Base-by-base conservation (phyloP, 1,284 basidiomycete species). In the Spongispora temasekensis region DNA sequence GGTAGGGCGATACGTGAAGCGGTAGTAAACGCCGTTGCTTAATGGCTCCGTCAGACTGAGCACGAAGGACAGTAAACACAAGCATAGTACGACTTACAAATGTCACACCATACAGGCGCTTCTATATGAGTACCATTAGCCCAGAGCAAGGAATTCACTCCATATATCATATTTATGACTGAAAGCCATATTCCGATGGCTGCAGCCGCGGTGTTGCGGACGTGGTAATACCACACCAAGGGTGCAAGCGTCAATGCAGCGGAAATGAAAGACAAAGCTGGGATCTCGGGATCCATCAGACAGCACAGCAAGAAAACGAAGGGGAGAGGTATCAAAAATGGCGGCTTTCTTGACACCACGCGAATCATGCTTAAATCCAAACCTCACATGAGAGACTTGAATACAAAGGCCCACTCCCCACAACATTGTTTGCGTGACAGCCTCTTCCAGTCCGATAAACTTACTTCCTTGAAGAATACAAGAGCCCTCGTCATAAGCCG, bases 261-360 rank as follows among this genome's bases (percentile, higher is more conserved):
- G 62, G 78, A 82, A 52, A 83, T 63, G 67, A 87, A 80, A 15
- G 86, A 84, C 34, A 86, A 63, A 21, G 72, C 73, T 30, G 80
- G 73, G 48, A 84, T 72, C 68, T 79, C 80, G 57, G 76, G 66
- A 57, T 77, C 76, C 85, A 87, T 88, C 58, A 27, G 35, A 60
- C 44, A 62, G 48, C 34, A 52, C 55, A 54, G 55, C 55, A 63
- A 61, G 32, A 48, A 65, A 55, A 27, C 58, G 64, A 63, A 51
- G 54, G 55, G 55, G 58, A 10, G 27, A 27, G 44, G 51, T 52
- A 66, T 64, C 52, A 42, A 59, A 55, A 56, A 30, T 58, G 23
- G 34, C 35, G 17, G 52, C 28, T 51, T 27, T 32, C 48, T 31
- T 57, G 44, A 34, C 21, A 53, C n/a, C 7, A 10, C 50, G 30